Conservation (phyloP, 2,329 filamentous ascomycete genomes). For the Exserohilum turcica region DNA sequence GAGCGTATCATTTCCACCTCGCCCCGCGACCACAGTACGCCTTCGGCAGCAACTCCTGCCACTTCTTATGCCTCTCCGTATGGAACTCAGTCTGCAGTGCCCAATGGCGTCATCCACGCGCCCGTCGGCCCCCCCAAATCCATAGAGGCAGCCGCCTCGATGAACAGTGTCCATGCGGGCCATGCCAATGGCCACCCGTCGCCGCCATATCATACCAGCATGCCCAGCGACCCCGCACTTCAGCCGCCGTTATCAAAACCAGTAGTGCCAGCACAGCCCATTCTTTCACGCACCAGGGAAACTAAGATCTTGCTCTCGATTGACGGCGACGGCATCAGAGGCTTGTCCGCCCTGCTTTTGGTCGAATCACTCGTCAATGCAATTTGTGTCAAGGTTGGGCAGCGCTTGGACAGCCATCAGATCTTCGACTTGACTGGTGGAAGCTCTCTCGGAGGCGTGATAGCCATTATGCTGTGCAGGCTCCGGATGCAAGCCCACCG, state of each 20-base stretch:
- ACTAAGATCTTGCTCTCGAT: slow-evolving; percentile 42
- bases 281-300: slow-evolving; percentile 28
- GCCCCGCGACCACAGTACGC: slow-evolving; percentile 6
- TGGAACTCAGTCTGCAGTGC: slow-evolving; percentile 1
- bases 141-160: not conserved
- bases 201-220: slow-evolving; percentile 2
- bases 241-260: slow-evolving; percentile 7
- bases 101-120: not conserved
- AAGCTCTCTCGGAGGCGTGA: slow-evolving; percentile 34
- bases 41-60: not conserved
- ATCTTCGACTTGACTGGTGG: slow-evolving; percentile 42
- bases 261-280: slow-evolving; percentile 4
- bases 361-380: slow-evolving; percentile 42
- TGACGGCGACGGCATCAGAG: slow-evolving; percentile 41
- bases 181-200: not conserved
- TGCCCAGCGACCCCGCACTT: slow-evolving; percentile 2
- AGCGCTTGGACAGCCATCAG: slow-evolving; percentile 32
- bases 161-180: not conserved
- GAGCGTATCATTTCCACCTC: slow-evolving; percentile 4
- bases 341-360: slow-evolving; percentile 36
- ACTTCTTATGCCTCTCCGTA: slow-evolving; percentile 22
- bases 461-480: slow-evolving; percentile 39
- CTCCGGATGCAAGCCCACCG: slow-evolving; percentile 37
- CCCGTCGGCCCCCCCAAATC: not conserved
- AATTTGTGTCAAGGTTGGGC: slow-evolving; percentile 34